Conservation (phyloP, 306 rosid species). For the Fragaria vesca region DNA sequence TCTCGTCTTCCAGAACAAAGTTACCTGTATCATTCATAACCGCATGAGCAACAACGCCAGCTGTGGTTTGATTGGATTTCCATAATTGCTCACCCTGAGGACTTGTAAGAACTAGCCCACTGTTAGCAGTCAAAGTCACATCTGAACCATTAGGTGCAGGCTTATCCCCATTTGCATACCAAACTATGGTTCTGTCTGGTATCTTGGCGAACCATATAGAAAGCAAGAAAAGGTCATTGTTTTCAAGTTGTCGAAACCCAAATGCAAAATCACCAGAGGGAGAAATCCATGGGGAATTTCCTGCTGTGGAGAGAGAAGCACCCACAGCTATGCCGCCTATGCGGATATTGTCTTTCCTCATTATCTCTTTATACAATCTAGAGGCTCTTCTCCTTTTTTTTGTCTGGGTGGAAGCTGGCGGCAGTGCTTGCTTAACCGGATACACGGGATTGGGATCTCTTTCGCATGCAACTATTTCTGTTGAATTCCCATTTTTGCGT, state of each 20-base stretch:
- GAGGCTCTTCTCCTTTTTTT: no score
- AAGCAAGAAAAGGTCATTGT: slow-evolving; percentile 28
- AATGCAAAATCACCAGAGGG: no score
- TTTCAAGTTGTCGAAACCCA: no score
- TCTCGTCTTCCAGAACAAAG: slow-evolving; percentile 1
- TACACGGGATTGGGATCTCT: no score
- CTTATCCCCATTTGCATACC: slow-evolving; percentile 29
- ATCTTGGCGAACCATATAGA: slow-evolving; percentile 54
- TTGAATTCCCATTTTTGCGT: no score
- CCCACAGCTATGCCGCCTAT: neutral
- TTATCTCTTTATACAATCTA: no score
- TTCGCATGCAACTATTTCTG: no score
- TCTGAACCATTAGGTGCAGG: slow-evolving; percentile 36
- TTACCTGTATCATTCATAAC: slow-evolving; percentile 16
- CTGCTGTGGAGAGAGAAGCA: no score
- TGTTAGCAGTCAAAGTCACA: neutral
- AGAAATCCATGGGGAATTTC: no score
- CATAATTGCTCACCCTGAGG: slow-evolving; percentile 15
- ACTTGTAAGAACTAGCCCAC: slow-evolving; percentile 4
- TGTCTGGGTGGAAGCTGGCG: no score
- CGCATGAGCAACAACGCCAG: neutral
- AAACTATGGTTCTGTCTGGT: slow-evolving; percentile 38
- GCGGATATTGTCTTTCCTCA: no score
- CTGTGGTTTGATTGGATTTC: neutral
- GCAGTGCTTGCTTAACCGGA: no score